phyloP scores from a whole-genome alignment of 2,329 filamentous ascomycete species.

The Aspergillus sergii region DNA sequence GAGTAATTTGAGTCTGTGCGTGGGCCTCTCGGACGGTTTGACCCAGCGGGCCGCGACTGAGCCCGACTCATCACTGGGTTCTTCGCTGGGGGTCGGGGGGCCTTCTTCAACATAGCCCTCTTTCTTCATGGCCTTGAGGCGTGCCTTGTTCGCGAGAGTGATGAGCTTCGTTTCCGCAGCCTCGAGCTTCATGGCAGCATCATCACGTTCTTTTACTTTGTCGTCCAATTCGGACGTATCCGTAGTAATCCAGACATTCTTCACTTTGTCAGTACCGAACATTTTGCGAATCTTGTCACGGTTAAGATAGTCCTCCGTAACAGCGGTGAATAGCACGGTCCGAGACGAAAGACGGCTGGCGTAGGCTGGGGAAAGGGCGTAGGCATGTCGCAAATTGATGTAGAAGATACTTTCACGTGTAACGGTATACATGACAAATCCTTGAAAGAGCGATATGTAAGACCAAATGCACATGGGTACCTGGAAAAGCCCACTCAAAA shows the following conservation, averaged over 20 bases:
- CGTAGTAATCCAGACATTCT: slow-evolving; percentile 80
- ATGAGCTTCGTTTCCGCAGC: slow-evolving; percentile 85
- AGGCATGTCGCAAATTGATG: slow-evolving; percentile 90
- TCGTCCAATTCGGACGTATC: slow-evolving; percentile 78
- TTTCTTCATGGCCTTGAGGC: slow-evolving; percentile 69
- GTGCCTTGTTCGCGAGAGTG: slow-evolving; percentile 72
- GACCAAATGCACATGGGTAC: not conserved
- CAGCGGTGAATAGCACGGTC: slow-evolving; percentile 85
- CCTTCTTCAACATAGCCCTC: slow-evolving; percentile 43
- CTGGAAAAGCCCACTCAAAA: not conserved
- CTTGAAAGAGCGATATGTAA: slow-evolving; percentile 24
- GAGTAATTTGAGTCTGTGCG: slow-evolving; percentile 71
- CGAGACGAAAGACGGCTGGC: slow-evolving; percentile 83
- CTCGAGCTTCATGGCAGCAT: slow-evolving; percentile 79
- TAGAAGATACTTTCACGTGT: slow-evolving; percentile 88
- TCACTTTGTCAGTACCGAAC: slow-evolving; percentile 76
- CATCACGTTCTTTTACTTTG: slow-evolving; percentile 78
- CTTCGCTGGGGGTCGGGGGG: slow-evolving; percentile 43
- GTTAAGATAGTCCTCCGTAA: slow-evolving; percentile 76
- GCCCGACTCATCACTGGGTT: slow-evolving; percentile 68
- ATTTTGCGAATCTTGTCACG: slow-evolving; percentile 75
- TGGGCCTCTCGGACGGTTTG: slow-evolving; percentile 71
- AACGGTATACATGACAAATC: slow-evolving; percentile 85
- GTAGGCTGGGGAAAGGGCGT: slow-evolving; percentile 82
- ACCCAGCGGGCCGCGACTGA: slow-evolving; percentile 75